Evolutionary conservation across 805 yeast genomes (phyloP), one percentile per base, ranked within the genome.

Genomic region (Metschnikowia proteae): DNA sequence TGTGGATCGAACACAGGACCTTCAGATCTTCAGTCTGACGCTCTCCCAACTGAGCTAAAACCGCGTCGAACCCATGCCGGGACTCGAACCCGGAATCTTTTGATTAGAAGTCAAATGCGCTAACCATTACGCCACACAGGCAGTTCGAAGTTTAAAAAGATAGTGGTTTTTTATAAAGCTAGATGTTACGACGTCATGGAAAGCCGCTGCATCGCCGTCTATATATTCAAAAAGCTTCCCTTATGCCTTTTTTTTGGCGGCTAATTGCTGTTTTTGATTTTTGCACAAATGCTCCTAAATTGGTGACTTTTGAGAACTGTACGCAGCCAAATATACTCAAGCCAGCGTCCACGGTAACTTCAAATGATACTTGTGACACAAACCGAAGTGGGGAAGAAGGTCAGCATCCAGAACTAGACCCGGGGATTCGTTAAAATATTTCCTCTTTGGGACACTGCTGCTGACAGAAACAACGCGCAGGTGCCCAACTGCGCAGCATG

Each of bases 1-100:
- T 54, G 56, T 55, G 55, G 59, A 51, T 54, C 53, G 56, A 56
- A 55, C 59, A 57, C 59, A 51, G 56, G 60, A 53, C 60, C 56
- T 55, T 50, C 59, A 17, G 17, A 53, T 52, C 64, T 60, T 60
- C 64, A 60, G 64, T 60, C 63, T 60, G 64, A 58, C 64, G 64
- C 64, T 58, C 65, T 61, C 64, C 65, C 65, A 54, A 61, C 65
- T 61, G 65, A 61, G 64, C 63, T 60, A 60, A 60, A 57, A 53
- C 62, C 63, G 62, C 63, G 33, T 17, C 10, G 47, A 54, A 54
- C 59, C 58, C 56, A 52, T 52, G 57, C 57, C 57, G 57, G 57
- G 57, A 53, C 57, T 53, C 57, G 57, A 51, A 53, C 57, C 57
- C 57, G 57, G 57, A 53, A 53, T 51, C 57, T 53, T 53, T 51